phyloP scores from a whole-genome alignment of 495 filamentous ascomycete species.

The Durotheca rogersii region DNA sequence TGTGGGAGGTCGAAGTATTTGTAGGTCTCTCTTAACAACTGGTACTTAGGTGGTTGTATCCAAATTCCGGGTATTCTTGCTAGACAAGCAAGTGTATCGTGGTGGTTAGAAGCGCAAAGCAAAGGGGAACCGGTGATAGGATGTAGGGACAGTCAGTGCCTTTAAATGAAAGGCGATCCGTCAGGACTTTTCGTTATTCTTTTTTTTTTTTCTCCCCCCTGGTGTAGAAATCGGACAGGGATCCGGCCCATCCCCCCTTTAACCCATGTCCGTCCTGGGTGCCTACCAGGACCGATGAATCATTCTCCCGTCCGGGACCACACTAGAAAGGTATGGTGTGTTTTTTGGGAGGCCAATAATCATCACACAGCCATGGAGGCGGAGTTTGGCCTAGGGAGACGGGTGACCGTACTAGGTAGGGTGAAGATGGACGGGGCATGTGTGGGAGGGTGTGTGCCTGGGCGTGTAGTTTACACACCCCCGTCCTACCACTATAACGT shows the following conservation, averaged over 20 bases:
- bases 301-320: conserved; percentile 26
- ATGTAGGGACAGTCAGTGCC: conserved; percentile 25
- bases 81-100: not conserved
- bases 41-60: too few species aligned
- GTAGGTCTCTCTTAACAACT: conserved; percentile 16
- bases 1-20: conserved; percentile 24
- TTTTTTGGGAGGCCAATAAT: conserved; percentile 28
- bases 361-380: conserved; percentile 33
- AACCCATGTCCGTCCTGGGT: conserved; percentile 11
- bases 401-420: conserved; percentile 27
- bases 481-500: not conserved
- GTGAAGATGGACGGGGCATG: conserved; percentile 19
- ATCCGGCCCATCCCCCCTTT: too few species aligned
- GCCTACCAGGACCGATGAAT: conserved; percentile 30
- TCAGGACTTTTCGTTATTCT: conserved; percentile 27
- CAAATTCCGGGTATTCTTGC: not conserved
- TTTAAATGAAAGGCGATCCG: conserved; percentile 31
- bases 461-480: conserved; percentile 5
- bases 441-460: conserved; percentile 5
- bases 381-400: conserved; percentile 31
- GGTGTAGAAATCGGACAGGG: conserved; percentile 28
- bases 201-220: conserved; percentile 22
- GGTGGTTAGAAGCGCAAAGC: conserved; percentile 13
- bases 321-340: conserved; percentile 36
- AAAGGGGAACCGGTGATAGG: conserved; percentile 5